Evolutionary conservation across 1,284 basidiomycete genomes (phyloP).

Genomic region (Anthracocystis panici-leucophaei): DNA sequence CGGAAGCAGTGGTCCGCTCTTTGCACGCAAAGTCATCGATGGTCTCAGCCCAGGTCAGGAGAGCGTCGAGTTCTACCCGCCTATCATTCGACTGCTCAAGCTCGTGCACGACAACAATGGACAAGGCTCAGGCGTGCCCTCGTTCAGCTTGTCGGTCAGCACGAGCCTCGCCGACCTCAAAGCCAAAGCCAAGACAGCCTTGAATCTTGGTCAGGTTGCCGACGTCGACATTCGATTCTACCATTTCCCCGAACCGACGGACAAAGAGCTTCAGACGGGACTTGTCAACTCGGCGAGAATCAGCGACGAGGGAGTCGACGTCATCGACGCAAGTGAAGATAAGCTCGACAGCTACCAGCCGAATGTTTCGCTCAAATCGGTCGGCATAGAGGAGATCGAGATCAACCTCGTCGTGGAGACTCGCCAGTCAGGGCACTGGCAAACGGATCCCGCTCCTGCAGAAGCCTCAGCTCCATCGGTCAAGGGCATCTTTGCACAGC

Average conservation of each 20-base stretch:
- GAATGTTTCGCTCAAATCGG: slow-evolving; percentile 30
- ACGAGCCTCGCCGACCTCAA: slow-evolving; percentile 57
- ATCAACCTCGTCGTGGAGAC: slow-evolving; percentile 66
- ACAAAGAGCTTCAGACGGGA: slow-evolving; percentile 28
- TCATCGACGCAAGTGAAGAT: slow-evolving; percentile 51
- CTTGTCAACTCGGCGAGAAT: slow-evolving; percentile 19
- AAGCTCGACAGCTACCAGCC: slow-evolving; percentile 56
- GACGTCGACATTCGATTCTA: slow-evolving; percentile 53
- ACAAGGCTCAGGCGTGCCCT: slow-evolving; percentile 58
- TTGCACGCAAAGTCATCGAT: slow-evolving; percentile 78
- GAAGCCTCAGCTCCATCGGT: slow-evolving; percentile 23
- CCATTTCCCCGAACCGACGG: slow-evolving; percentile 42
- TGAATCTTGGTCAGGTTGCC: slow-evolving; percentile 32
- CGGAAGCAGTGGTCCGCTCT: slow-evolving; percentile 74
- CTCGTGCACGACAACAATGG: slow-evolving; percentile 59
- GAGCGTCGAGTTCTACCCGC: slow-evolving; percentile 83
- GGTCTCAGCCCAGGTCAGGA: slow-evolving; percentile 69
- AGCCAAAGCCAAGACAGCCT: slow-evolving; percentile 46
- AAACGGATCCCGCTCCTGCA: slow-evolving; percentile 45
- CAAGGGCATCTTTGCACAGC: slow-evolving; percentile 54
- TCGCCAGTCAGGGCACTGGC: slow-evolving; percentile 57
- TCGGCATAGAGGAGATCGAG: slow-evolving; percentile 65
- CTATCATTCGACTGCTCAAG: slow-evolving; percentile 76
- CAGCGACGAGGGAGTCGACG: slow-evolving; percentile 52
- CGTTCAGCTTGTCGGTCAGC: slow-evolving; percentile 53